Conservation (phyloP, 495 filamentous ascomycete genomes). For the Penicillium paradoxum region DNA sequence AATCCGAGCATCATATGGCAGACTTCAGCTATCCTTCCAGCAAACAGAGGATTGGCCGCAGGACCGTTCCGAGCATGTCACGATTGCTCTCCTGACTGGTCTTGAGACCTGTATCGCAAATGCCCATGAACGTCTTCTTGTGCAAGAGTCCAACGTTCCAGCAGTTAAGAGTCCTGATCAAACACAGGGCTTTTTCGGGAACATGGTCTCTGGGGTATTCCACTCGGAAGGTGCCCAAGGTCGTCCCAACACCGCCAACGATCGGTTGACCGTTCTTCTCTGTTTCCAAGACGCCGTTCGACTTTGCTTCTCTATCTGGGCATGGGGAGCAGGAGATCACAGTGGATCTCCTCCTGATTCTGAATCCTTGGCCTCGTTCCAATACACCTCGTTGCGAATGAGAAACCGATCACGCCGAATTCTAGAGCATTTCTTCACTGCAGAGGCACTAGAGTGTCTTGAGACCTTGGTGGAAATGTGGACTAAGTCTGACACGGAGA, state of each 20-base stretch:
- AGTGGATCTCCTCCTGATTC: constrained; percentile 55
- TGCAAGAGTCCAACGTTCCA: constrained; percentile 65
- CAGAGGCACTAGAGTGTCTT: constrained; percentile 90
- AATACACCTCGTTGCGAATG: constrained; percentile 83
- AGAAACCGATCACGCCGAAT: constrained; percentile 81
- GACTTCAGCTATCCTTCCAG: constrained; percentile 48
- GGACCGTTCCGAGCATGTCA: constrained; percentile 42
- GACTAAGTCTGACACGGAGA: constrained; percentile 46
- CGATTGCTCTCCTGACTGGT: constrained; percentile 75
- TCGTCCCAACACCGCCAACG: constrained; percentile 80
- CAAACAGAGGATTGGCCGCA: constrained; percentile 41
- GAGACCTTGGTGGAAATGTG: constrained; percentile 86
- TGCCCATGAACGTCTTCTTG: constrained; percentile 76
- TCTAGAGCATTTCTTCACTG: constrained; percentile 87
- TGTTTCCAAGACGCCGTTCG: constrained; percentile 94
- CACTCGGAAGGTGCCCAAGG: constrained; percentile 69
- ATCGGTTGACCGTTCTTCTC: constrained; percentile 86
- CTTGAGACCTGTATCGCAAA: constrained; percentile 85
- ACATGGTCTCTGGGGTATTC: constrained; percentile 93
- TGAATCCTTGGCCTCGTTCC: constrained; percentile 74
- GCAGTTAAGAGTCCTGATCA: constrained; percentile 75
- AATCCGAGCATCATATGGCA: constrained; percentile 63
- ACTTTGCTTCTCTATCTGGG: constrained; percentile 91
- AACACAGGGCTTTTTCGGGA: constrained; percentile 88
- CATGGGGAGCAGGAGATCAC: constrained; percentile 70